Evolutionary conservation across 2,329 filamentous ascomycete genomes (phyloP).

Genomic region (Chrysoporthe puriensis): DNA sequence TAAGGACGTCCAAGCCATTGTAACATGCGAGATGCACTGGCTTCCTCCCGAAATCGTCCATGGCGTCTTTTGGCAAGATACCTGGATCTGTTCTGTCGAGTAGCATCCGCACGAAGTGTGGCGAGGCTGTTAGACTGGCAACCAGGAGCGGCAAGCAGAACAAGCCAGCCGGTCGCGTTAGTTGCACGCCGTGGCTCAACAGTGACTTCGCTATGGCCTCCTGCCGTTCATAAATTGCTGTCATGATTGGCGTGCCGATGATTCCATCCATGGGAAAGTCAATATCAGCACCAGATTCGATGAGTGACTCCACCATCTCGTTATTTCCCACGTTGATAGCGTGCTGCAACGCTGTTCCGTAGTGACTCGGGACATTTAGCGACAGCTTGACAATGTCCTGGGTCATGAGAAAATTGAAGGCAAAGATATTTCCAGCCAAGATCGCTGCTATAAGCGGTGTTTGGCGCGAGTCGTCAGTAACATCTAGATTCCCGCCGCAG

Average conservation of each 20-base stretch:
- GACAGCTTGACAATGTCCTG: neutral
- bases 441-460: slow-evolving; percentile 1
- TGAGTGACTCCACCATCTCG: neutral
- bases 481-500: neutral
- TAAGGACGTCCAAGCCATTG: neutral
- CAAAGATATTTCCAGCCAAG: neutral
- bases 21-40: slow-evolving; percentile 7
- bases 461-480: neutral
- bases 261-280: neutral
- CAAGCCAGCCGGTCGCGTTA: neutral
- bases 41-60: neutral
- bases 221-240: neutral
- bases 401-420: neutral
- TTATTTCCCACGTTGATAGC: neutral
- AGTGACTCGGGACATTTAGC: neutral
- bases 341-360: slow-evolving; percentile 1
- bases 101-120: neutral
- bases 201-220: neutral
- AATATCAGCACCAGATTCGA: slow-evolving; percentile 1
- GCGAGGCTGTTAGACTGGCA: neutral
- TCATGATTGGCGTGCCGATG: neutral
- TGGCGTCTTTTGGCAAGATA: neutral
- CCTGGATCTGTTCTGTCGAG: neutral
- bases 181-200: neutral
- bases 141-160: neutral